Base-by-base conservation (phyloP, 192 early-diverging fungal species). In the Backusella mclennaniae region DNA sequence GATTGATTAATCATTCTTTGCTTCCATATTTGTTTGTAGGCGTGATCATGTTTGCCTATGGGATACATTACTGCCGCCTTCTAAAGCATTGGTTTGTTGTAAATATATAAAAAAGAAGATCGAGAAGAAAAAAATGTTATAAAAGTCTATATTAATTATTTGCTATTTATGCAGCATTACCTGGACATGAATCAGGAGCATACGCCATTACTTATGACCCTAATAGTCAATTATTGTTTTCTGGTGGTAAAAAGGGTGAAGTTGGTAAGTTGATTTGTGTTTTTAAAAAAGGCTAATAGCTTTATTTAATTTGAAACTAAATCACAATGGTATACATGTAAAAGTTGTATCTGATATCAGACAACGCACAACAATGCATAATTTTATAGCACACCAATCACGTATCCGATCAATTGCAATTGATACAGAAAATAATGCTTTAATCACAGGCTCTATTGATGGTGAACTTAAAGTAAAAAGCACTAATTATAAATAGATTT, bases 211-310 rank as follows among this genome's bases (percentile, higher is more conserved):
- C 85, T 6, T 94, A 86, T 80, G 91, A 88, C 7, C 71, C 85
- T 17, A 77, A 85, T 29, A 86, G 88, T 63, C 83, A 93, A 53
- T 72, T 93, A 1, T 73, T 96, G 17, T 85, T 95, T 41, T 87
- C 92, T 29, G 94, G 94, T 4, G 90, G 92, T 21, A 91, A 91
- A 69, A 85, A 88, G 52, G 94, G 94, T 29, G 90, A 92, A 71
- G 91, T 96, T 17, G 86, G 92, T 93, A 88, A 79, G 87, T 46
- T 75, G 19, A 49, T 49, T 15, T 29, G 53, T 21, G 53, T 12
- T 76, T 7, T 17, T 33, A 12, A 35, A 9, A 63, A 53, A 12
- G 66, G 7, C 1, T 67, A 23, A 11, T 53, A 14, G 7, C 66
- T 9, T 63, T 9, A 29, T 66, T 7, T 69, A 19, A 19, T 68